phyloP scores from a whole-genome alignment of 768 basidiomycete genomes.

The Pulveroboletus sp. region DNA sequence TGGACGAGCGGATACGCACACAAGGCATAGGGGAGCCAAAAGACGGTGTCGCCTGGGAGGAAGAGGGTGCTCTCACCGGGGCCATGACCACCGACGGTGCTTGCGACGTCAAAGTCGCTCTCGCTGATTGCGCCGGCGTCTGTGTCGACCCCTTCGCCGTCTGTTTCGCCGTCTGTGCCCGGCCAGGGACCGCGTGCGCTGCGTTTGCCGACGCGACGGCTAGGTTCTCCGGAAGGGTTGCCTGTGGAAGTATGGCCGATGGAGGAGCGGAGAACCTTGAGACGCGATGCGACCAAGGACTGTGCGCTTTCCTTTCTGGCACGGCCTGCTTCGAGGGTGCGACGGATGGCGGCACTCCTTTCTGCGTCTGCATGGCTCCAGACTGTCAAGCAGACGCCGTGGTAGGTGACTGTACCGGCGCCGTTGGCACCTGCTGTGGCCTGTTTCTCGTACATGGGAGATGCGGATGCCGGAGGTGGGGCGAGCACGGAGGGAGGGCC shows the following conservation, averaged over 20 bases:
- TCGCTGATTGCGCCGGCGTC: slow-evolving; percentile 77
- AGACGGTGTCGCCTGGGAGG: slow-evolving; percentile 85
- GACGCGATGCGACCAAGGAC: slow-evolving; percentile 62
- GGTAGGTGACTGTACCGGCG: slow-evolving; percentile 56
- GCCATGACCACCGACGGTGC: slow-evolving; percentile 69
- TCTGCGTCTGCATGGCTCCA: slow-evolving; percentile 95
- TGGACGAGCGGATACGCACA: slow-evolving; percentile 51
- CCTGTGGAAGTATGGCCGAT: slow-evolving; percentile 38
- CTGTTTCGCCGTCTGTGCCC: slow-evolving; percentile 64
- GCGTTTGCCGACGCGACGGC: slow-evolving; percentile 57
- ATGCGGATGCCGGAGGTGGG: slow-evolving; percentile 28
- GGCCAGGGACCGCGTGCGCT: slow-evolving; percentile 72
- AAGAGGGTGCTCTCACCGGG: slow-evolving; percentile 89
- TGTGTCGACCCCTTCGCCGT: slow-evolving; percentile 67
- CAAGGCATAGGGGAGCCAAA: slow-evolving; percentile 92
- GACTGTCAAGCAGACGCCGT: slow-evolving; percentile 91
- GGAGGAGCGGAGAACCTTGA: slow-evolving; percentile 63
- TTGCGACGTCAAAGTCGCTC: slow-evolving; percentile 83
- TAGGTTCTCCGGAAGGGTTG: slow-evolving; percentile 49
- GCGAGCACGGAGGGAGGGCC: slow-evolving; percentile 68
- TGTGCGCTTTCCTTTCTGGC: slow-evolving; percentile 80
- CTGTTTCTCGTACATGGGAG: slow-evolving; percentile 34
- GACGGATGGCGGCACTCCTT: slow-evolving; percentile 78
- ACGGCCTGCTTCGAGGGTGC: slow-evolving; percentile 76
- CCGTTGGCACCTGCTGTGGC: slow-evolving; percentile 35